Evolutionary conservation across 257 asterid species (phyloP).

Genomic region (Dorcoceras hygrometricum): DNA sequence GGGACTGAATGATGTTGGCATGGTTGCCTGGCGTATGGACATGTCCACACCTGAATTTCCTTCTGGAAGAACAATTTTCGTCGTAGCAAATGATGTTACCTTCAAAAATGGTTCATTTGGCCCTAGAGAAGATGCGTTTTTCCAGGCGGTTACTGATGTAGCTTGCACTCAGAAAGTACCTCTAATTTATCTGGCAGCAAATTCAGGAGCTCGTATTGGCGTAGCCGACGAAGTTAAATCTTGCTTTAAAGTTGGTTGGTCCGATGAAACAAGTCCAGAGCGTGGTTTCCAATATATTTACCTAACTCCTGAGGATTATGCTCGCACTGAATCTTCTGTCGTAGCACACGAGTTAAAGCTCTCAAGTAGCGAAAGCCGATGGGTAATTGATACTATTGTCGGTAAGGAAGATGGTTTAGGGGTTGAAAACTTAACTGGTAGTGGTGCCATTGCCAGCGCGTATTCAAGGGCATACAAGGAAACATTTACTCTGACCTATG

Average conservation of each 20-base stretch:
- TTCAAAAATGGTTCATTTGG: constrained; percentile 96
- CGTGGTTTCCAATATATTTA: constrained; percentile 90
- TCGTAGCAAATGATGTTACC: constrained; percentile 88
- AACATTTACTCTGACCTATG: constrained; percentile 89
- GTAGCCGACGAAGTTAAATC: constrained; percentile 97
- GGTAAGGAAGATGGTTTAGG: constrained; percentile 85
- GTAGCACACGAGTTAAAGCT: constrained; percentile 71
- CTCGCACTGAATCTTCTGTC: constrained; percentile 65
- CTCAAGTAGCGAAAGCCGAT: constrained; percentile 70
- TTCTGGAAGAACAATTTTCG: constrained; percentile 77
- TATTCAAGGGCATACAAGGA: constrained; percentile 93
- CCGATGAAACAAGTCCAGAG: constrained; percentile 85
- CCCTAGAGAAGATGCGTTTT: constrained; percentile 93
- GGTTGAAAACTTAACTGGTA: constrained; percentile 86
- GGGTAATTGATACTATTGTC: constrained; percentile 83
- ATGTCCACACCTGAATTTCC: constrained; percentile 97
- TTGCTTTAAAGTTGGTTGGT: constrained; percentile 97
- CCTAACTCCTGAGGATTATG: constrained; percentile 80
- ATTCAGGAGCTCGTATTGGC: constrained; percentile 99
- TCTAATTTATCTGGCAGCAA: constrained; percentile 90
- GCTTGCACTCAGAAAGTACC: constrained; percentile 84
- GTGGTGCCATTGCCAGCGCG: constrained; percentile 99
- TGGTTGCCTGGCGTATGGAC: constrained; percentile 97
- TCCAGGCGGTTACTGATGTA: constrained; percentile 79
- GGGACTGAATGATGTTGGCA: constrained; percentile 81